Conservation (phyloP, 352 stramenopile species). For the Phytopythium montanum region DNA sequence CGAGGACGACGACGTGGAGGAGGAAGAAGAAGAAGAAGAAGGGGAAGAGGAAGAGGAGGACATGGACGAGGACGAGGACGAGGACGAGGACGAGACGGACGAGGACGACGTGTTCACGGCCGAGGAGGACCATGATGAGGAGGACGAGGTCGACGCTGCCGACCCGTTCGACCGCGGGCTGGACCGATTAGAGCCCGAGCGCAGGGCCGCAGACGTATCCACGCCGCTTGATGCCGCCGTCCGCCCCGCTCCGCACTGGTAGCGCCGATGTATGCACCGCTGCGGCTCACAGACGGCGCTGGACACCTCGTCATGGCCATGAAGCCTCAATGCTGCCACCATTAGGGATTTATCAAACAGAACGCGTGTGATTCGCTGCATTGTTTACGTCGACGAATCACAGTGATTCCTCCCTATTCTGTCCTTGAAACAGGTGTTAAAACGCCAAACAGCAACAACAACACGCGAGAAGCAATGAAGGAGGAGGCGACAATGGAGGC, state of each 20-base stretch:
- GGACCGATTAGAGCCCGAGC: constrained; percentile 41
- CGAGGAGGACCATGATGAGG: constrained; percentile 10
- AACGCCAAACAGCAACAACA: no score
- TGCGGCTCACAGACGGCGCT: no score
- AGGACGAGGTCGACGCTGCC: constrained; percentile 22
- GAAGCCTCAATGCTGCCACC: no score
- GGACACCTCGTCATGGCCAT: no score
- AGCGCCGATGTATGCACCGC: no score
- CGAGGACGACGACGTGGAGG: constrained; percentile 16
- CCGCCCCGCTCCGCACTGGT: background rate
- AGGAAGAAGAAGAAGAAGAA: constrained; percentile 36
- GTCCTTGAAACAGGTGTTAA: no score
- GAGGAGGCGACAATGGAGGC: constrained; percentile 16
- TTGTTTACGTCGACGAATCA: no score
- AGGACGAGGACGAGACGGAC: constrained; percentile 22
- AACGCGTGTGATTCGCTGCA: no score
- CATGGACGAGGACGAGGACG: constrained; percentile 12
- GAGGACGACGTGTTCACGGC: constrained; percentile 24
- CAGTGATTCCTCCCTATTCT: no score
- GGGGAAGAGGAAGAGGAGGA: constrained; percentile 35
- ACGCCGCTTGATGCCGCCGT: background rate
- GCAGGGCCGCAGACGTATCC: background rate
- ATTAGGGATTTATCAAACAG: no score
- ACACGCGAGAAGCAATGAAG: constrained; percentile 15
- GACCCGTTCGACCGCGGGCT: constrained; percentile 23